phyloP scores from a whole-genome alignment of 73 alveolate species.

The Paramecium pentaurelia region DNA sequence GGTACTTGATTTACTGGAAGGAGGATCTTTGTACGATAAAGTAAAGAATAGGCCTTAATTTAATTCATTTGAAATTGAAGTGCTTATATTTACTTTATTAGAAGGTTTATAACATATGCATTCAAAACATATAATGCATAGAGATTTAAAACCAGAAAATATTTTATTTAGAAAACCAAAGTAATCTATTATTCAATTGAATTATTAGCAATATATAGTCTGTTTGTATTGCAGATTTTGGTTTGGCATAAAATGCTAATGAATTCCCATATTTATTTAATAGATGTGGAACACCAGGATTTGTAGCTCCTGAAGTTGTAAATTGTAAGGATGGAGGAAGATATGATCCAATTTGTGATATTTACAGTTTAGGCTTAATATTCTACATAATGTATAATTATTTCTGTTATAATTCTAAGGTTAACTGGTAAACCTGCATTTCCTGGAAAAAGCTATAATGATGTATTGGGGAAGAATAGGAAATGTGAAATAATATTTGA shows the following conservation, averaged over 20 bases:
- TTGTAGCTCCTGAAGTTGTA: conserved; percentile 66
- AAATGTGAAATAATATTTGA: conserved; percentile 67
- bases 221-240: conserved; percentile 65
- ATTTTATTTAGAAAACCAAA: conserved; percentile 70
- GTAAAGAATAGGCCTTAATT: conserved; percentile 68
- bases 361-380: conserved; percentile 54
- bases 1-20: conserved; percentile 72
- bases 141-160: conserved; percentile 97
- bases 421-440: conserved; percentile 85
- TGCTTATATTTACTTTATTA: conserved; percentile 69
- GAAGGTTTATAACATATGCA: conserved; percentile 83
- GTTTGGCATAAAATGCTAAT: conserved; percentile 57
- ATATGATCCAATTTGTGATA: conserved; percentile 62
- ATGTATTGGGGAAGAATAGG: conserved; percentile 71
- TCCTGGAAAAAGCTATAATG: conserved; percentile 76
- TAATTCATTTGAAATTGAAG: conserved; percentile 69
- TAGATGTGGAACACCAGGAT: conserved; percentile 65
- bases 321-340: conserved; percentile 54
- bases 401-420: background rate
- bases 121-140: conserved; percentile 83
- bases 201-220: conserved; percentile 48
- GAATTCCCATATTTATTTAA: conserved; percentile 10
- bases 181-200: background rate
- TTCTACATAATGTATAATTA: conserved; percentile 48
- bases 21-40: conserved; percentile 81